Conservation (phyloP, 805 yeast genomes). For the Metschnikowia koreensis region DNA sequence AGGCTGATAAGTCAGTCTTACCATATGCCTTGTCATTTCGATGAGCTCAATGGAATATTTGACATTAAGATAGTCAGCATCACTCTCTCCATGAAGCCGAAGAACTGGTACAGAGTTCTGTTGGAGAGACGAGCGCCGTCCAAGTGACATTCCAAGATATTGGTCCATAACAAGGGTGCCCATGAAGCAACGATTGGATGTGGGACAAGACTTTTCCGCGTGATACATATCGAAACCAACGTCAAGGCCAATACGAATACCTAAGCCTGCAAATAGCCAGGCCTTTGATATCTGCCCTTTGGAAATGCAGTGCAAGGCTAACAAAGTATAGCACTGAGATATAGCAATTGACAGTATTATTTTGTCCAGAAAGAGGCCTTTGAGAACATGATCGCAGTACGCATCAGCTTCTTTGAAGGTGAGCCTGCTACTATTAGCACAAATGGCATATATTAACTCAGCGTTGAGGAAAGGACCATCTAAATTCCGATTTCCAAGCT, state of each 20-base stretch:
- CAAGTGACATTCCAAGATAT: slow-evolving; percentile 16
- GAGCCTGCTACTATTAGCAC: slow-evolving; percentile 14
- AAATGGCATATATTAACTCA: slow-evolving; percentile 16
- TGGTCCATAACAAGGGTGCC: slow-evolving; percentile 16
- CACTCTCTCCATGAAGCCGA: slow-evolving; percentile 13
- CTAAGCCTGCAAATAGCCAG: slow-evolving; percentile 18
- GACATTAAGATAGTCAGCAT: slow-evolving; percentile 11
- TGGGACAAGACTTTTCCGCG: slow-evolving; percentile 5
- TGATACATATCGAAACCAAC: slow-evolving; percentile 16
- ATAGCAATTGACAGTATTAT: slow-evolving; percentile 13
- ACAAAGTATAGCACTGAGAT: slow-evolving; percentile 16
- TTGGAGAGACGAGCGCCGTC: slow-evolving; percentile 12
- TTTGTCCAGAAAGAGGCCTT: slow-evolving; percentile 9
- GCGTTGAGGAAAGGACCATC: slow-evolving; percentile 10
- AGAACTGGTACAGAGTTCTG: slow-evolving; percentile 13
- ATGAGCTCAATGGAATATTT: slow-evolving; percentile 17
- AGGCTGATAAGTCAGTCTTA: slow-evolving; percentile 18
- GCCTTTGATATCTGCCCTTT: slow-evolving; percentile 19
- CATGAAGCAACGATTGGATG: slow-evolving; percentile 15
- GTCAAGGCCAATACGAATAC: slow-evolving; percentile 16
- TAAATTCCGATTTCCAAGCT: slow-evolving; percentile 11
- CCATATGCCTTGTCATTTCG: slow-evolving; percentile 17
- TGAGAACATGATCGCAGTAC: slow-evolving; percentile 11
- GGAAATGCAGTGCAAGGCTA: slow-evolving; percentile 16
- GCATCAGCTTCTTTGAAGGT: slow-evolving; percentile 15